These are phyloP conservation scores for Hyaloraphidium curvatum DNA, from an alignment of 192 early-diverging fungal species.

Conservation along the genomic window DNA sequence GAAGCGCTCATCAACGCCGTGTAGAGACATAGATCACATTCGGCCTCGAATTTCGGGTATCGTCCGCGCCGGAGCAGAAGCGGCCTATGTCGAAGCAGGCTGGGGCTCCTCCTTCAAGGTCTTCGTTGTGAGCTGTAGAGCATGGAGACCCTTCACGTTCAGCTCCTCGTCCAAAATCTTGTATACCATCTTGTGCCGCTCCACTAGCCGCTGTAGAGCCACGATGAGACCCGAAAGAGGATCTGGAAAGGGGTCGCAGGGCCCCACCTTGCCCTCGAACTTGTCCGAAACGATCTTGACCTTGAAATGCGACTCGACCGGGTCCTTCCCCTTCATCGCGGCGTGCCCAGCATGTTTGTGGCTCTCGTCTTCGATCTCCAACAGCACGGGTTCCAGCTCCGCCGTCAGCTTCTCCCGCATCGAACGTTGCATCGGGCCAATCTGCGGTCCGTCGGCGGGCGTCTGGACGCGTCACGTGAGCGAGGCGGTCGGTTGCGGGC, in stretches of 20 bases:
- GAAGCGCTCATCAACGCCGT: no score
- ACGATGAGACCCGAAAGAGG: background rate
- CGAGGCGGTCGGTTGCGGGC: no score
- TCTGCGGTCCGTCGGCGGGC: no score
- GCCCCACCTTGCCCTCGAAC: conserved; percentile 36
- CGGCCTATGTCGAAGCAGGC: no score
- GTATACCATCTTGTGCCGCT: conserved; percentile 38
- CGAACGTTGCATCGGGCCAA: no score
- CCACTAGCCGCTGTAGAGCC: background rate
- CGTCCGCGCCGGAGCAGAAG: no score
- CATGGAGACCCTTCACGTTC: conserved; percentile 47
- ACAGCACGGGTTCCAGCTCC: conserved; percentile 27
- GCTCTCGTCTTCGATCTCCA: conserved; percentile 63
- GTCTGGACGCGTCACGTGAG: no score
- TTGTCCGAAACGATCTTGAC: conserved; percentile 47
- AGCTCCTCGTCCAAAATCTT: conserved; percentile 46
- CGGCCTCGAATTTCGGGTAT: no score
- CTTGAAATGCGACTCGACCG: conserved; percentile 68
- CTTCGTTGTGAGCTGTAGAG: conserved; percentile 56
- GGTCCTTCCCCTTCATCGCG: conserved; percentile 59
- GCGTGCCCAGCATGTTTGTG: conserved; percentile 62
- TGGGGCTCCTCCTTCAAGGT: conserved; percentile 52
- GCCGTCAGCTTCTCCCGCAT: conserved; percentile 20
- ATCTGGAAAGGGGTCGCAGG: background rate
- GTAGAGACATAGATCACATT: no score